Conservation (phyloP, 139 green algal genomes). For the Trebouxia sp. region DNA sequence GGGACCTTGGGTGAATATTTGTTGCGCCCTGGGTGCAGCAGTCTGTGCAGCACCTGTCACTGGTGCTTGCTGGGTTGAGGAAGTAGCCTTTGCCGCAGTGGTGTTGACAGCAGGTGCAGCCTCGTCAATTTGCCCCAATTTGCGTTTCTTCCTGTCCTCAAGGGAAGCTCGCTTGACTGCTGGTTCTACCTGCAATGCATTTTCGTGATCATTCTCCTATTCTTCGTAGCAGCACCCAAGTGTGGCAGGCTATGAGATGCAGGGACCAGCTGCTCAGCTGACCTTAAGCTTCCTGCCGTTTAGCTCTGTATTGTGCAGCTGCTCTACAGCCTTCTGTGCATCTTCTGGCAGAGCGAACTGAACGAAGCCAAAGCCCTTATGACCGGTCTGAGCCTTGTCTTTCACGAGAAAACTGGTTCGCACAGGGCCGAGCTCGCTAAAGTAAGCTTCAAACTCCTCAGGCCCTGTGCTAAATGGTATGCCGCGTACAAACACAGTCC, state of each 20-base stretch:
- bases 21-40: not conserved
- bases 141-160: conserved; percentile 68
- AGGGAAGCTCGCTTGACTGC: conserved; percentile 68
- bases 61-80: conserved; percentile 22
- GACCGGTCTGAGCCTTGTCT: conserved; percentile 48
- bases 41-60: not conserved
- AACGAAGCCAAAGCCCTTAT: conserved; percentile 87
- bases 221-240: not conserved
- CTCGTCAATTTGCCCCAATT: conserved; percentile 27
- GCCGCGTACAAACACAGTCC: conserved; percentile 80
- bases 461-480: conserved; percentile 66
- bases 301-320: conserved; percentile 67
- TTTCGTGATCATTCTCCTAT: not conserved
- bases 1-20: not conserved
- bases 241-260: not conserved
- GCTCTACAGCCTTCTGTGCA: conserved; percentile 67
- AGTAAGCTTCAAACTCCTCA: conserved; percentile 66
- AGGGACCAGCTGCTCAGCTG: not conserved
- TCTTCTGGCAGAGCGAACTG: conserved; percentile 85
- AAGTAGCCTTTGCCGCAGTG: not conserved
- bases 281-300: conserved; percentile 78
- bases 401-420: conserved; percentile 81
- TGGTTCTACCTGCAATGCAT: conserved; percentile 65
- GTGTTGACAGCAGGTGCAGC: not conserved
- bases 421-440: conserved; percentile 81